These are phyloP conservation scores for Daldinia caldariorum DNA, from an alignment of 495 filamentous ascomycete species.

Conservation along the genomic window DNA sequence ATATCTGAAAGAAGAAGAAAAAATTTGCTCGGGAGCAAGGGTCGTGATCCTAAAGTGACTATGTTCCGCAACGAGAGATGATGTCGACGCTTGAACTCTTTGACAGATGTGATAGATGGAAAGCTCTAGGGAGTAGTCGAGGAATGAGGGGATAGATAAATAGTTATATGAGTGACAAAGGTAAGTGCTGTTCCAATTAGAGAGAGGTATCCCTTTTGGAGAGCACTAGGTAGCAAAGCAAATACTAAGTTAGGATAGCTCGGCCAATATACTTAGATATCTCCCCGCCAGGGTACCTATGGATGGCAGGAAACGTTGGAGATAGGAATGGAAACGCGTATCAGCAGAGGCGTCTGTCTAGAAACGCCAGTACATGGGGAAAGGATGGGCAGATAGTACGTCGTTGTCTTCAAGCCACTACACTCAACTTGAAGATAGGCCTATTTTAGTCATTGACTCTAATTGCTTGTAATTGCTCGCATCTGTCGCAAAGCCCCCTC, in stretches of 20 bases:
- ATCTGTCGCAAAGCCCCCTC: slow-evolving; percentile 18
- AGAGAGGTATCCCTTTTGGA: slow-evolving; percentile 38
- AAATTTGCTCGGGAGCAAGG: neutral
- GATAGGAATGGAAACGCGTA: slow-evolving; percentile 45
- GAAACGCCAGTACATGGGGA: slow-evolving; percentile 40
- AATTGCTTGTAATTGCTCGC: slow-evolving; percentile 39
- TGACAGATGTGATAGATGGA: slow-evolving; percentile 30
- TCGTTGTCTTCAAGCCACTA: slow-evolving; percentile 47
- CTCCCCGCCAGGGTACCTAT: slow-evolving; percentile 44
- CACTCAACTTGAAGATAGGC: slow-evolving; percentile 38
- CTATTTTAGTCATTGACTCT: slow-evolving; percentile 37
- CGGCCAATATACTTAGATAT: slow-evolving; percentile 47
- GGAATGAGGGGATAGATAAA: slow-evolving; percentile 47
- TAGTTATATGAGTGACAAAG: slow-evolving; percentile 43
- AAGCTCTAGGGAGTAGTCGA: slow-evolving; percentile 29
- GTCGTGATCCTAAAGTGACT: slow-evolving; percentile 21
- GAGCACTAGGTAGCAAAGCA: slow-evolving; percentile 31
- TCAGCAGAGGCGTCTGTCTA: slow-evolving; percentile 40
- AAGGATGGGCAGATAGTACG: slow-evolving; percentile 36
- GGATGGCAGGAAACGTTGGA: slow-evolving; percentile 39
- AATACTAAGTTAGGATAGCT: slow-evolving; percentile 41
- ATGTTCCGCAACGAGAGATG: slow-evolving; percentile 22
- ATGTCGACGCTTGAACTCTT: slow-evolving; percentile 14
- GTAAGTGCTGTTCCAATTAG: slow-evolving; percentile 31
- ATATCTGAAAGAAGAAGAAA: slow-evolving; percentile 4